These are phyloP conservation scores for Cercospora beticola DNA, from an alignment of 2,329 filamentous ascomycete species.

Conservation along the genomic window DNA sequence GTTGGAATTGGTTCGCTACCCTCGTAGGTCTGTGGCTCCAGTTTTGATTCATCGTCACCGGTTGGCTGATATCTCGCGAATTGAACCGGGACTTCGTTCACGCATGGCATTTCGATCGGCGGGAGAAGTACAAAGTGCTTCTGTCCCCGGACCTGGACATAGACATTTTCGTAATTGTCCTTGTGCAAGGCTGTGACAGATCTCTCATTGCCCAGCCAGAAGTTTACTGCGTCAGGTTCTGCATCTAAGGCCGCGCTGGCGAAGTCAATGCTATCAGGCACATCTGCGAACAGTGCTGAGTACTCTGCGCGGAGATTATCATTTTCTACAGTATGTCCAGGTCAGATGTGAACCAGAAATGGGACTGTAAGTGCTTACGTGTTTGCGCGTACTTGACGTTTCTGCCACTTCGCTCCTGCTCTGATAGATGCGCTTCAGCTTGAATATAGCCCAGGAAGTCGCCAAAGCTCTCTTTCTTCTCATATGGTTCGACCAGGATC, in stretches of 20 bases:
- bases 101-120: constrained; percentile 67
- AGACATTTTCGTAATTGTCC: constrained; percentile 84
- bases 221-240: constrained; percentile 71
- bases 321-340: too few species aligned
- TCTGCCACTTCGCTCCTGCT: background rate
- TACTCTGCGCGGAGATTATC: constrained; percentile 79
- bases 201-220: constrained; percentile 75
- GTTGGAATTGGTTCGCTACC: constrained; percentile 59
- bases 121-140: constrained; percentile 77
- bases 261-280: constrained; percentile 66
- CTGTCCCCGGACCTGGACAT: constrained; percentile 69
- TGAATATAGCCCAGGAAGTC: constrained; percentile 63
- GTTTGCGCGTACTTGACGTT: constrained; percentile 71
- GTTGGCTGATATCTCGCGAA: constrained; percentile 59
- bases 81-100: constrained; percentile 61
- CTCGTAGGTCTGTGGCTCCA: constrained; percentile 38
- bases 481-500: constrained; percentile 69
- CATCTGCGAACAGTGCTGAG: constrained; percentile 58
- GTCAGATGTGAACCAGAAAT: too few species aligned
- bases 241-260: constrained; percentile 68
- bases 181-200: constrained; percentile 73
- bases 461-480: constrained; percentile 62
- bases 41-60: constrained; percentile 25
- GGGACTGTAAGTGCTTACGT: constrained; percentile 52
- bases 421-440: constrained; percentile 39